Evolutionary conservation across 2,329 filamentous ascomycete genomes (phyloP).

Genomic region (Stachybotrys chlorohalonatus): DNA sequence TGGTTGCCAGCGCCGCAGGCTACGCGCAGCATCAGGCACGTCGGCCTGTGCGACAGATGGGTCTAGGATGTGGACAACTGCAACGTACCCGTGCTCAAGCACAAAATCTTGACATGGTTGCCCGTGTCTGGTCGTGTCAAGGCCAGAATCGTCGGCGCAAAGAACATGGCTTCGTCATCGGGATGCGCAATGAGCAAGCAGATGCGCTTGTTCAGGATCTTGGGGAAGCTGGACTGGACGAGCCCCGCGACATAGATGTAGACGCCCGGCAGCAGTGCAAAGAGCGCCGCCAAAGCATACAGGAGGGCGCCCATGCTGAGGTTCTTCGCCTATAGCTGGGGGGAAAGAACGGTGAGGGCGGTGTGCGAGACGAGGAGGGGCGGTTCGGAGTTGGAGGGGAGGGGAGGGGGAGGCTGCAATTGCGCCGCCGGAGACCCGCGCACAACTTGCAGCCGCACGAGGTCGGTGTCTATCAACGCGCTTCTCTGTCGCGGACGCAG

Average conservation of each 20-base stretch:
- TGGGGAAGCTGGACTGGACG: conserved; percentile 49
- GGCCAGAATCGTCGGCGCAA: conserved; percentile 79
- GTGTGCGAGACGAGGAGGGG: not conserved
- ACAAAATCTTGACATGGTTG: conserved; percentile 92
- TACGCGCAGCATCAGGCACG: too few relatives aligned
- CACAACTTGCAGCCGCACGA: not conserved
- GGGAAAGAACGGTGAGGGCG: not conserved
- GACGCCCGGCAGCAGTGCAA: conserved; percentile 35
- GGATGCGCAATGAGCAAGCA: conserved; percentile 92
- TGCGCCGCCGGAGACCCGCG: not conserved
- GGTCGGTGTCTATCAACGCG: not conserved
- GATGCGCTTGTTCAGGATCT: conserved; percentile 73
- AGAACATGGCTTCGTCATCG: conserved; percentile 99
- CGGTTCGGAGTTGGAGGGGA: not conserved
- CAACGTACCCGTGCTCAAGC: conserved; percentile 67
- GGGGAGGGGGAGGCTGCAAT: not conserved
- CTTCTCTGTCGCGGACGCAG: not conserved
- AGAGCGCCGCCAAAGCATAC: conserved; percentile 3
- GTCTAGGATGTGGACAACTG: not conserved
- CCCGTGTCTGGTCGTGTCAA: conserved; percentile 70
- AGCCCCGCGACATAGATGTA: conserved; percentile 42
- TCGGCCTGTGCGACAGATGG: too few relatives aligned
- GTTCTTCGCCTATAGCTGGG: not conserved
- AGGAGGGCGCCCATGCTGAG: conserved; percentile 11
- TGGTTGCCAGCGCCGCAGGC: too few relatives aligned